Base-by-base conservation (phyloP, 805 yeast species). In the Metschnikowia gelsemii region DNA sequence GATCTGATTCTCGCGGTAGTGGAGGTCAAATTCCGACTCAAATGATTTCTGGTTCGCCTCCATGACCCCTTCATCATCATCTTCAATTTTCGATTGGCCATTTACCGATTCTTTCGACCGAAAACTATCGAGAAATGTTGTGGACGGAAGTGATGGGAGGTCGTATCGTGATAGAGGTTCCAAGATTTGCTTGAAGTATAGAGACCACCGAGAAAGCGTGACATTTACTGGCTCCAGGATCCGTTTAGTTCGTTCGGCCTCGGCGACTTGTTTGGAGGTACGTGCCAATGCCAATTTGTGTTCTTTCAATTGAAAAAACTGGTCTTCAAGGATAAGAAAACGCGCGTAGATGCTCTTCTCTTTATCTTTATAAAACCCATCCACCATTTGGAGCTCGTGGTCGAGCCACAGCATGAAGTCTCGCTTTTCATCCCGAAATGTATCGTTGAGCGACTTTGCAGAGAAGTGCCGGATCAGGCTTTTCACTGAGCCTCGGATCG, bases 381-480 rank as follows among this genome's bases (percentile, higher is more conserved):
- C 80, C 7, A 87, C 82, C 58, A 80, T 84, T 3, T 38, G 48
- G 19, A 82, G 64, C 57, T 87, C 84, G 0, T 51, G 39, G 40
- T 84, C 83, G 4, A 87, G 70, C 95, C 95, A 87, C 2, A 52
- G 57, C n/a, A 72, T 48, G 49, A 87, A 88, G 38, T 74, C 75
- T 3, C 58, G 48, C 32, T 68, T 70, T 9, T 69, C 74, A 2
- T 43, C 46, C 18, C 20, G 28, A 9, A 42, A 36, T 19, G 32
- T n/a, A 65, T 63, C 19, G 55, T 59, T 27, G 29, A 36, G 39
- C n/a, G 40, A 29, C 9, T 43, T 40, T 2, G 38, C 35, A 5
- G 38, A 27, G 8, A 42, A 42, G 26, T 41, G 44, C 22, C 38
- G 32, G 24, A 41, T 28, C 40, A 35, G 40, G 17, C 37, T 35